Evolutionary conservation across 2,329 filamentous ascomycete genomes (phyloP).

Genomic region (Aspergillus caelatus): DNA sequence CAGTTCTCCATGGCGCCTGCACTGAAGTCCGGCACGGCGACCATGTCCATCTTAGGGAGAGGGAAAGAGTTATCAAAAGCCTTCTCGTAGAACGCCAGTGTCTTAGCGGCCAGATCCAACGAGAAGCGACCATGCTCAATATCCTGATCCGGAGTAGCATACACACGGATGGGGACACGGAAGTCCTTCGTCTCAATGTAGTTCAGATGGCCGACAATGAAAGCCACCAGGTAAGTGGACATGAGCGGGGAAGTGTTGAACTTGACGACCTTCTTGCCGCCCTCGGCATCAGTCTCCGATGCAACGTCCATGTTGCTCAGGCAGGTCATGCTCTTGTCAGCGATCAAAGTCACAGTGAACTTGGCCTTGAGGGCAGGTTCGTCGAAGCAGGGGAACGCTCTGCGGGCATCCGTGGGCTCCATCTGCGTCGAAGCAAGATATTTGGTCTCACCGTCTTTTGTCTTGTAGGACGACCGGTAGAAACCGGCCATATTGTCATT

Average conservation of each 20-base stretch:
- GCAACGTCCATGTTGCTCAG: conserved; percentile 96
- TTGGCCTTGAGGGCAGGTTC: conserved; percentile 92
- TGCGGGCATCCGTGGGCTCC: conserved; percentile 90
- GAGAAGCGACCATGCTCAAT: conserved; percentile 92
- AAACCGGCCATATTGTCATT: conserved; percentile 98
- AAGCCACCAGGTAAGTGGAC: conserved; percentile 94
- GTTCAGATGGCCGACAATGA: conserved; percentile 91
- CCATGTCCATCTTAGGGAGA: conserved; percentile 93
- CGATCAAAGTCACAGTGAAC: conserved; percentile 87
- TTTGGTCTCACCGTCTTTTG: conserved; percentile 73
- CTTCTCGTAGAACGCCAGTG: conserved; percentile 92
- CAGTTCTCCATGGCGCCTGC: conserved; percentile 98
- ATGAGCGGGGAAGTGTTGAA: conserved; percentile 92
- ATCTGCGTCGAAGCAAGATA: conserved; percentile 92
- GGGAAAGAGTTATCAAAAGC: conserved; percentile 87
- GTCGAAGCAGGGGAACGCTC: conserved; percentile 95
- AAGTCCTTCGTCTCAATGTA: conserved; percentile 91
- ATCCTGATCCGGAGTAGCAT: conserved; percentile 84
- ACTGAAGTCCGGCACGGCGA: conserved; percentile 93
- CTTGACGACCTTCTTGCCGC: conserved; percentile 78
- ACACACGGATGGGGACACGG: conserved; percentile 90
- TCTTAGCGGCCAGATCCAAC: conserved; percentile 83
- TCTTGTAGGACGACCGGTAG: conserved; percentile 93
- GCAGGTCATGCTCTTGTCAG: conserved; percentile 87
- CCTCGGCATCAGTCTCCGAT: conserved; percentile 72